phyloP scores from a whole-genome alignment of 805 yeast genomes.

The Candida piceae region DNA sequence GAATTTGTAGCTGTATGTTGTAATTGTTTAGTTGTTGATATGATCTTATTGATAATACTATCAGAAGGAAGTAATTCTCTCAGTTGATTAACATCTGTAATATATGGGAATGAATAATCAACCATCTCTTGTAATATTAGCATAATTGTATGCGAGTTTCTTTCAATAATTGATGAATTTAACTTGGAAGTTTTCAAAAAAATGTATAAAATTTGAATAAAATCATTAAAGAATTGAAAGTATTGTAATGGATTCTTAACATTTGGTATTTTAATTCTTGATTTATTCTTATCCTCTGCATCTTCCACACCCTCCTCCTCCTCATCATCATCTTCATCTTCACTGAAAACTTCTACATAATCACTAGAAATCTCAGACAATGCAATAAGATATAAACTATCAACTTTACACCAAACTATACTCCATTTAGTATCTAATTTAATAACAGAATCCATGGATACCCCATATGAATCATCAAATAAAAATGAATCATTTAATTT shows the following conservation, averaged over 20 bases:
- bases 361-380: constrained; percentile 14
- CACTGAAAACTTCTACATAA: constrained; percentile 26
- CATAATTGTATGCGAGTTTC: constrained; percentile 66
- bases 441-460: constrained; percentile 21
- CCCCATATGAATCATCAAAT: constrained; percentile 22
- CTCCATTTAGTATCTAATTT: constrained; percentile 27
- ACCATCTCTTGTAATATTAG: constrained; percentile 72
- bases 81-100: constrained; percentile 66
- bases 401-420: constrained; percentile 27
- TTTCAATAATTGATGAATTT: constrained; percentile 52
- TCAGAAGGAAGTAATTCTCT: constrained; percentile 66
- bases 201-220: constrained; percentile 34
- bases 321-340: constrained; percentile 26
- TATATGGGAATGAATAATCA: constrained; percentile 70
- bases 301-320: constrained; percentile 17
- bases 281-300: constrained; percentile 12
- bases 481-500: background rate
- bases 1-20: constrained; percentile 30
- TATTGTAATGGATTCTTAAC: constrained; percentile 40
- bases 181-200: constrained; percentile 45
- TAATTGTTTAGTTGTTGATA: constrained; percentile 35
- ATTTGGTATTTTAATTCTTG: constrained; percentile 8
- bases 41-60: constrained; percentile 47
- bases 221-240: constrained; percentile 34
- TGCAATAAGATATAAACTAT: constrained; percentile 13